These are phyloP conservation scores for Lepiota venenata DNA, from an alignment of 768 basidiomycete species.

Conservation along the genomic window DNA sequence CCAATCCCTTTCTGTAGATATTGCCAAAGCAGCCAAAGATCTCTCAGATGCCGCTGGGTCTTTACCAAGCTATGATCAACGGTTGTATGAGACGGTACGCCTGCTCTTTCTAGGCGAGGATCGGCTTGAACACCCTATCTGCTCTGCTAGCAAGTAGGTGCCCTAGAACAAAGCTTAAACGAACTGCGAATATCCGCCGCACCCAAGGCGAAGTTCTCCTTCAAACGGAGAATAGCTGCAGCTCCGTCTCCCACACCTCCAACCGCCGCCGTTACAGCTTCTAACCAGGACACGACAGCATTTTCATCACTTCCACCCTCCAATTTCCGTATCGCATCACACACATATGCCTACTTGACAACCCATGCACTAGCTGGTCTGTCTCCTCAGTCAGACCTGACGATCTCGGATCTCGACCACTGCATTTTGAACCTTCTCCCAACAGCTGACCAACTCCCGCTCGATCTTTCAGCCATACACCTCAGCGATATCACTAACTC, in stretches of 20 bases:
- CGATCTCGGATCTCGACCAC: constrained; percentile 59
- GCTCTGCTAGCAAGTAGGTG: constrained; percentile 57
- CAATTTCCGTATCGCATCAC: constrained; percentile 42
- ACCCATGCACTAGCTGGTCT: constrained; percentile 34
- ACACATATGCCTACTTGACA: constrained; percentile 45
- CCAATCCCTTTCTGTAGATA: constrained; percentile 42
- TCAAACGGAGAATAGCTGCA: constrained; percentile 45
- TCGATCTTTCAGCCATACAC: constrained; percentile 56
- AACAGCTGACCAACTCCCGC: constrained; percentile 1
- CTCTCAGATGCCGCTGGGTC: constrained; percentile 62
- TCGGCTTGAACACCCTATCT: background rate
- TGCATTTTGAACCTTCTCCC: constrained; percentile 72
- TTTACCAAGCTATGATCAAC: constrained; percentile 72
- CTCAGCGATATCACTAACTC: constrained; percentile 56
- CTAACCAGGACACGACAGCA: background rate
- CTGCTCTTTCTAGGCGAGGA: background rate
- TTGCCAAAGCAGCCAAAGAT: constrained; percentile 58
- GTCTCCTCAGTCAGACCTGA: constrained; percentile 44
- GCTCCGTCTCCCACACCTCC: constrained; percentile 13
- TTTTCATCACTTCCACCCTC: constrained; percentile 18
- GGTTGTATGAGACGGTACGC: constrained; percentile 51
- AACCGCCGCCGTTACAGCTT: background rate
- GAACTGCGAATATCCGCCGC: constrained; percentile 40
- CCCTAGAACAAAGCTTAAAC: constrained; percentile 54
- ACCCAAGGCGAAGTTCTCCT: constrained; percentile 59